These are phyloP conservation scores for Arabis alpina DNA, from an alignment of 345 rosid genomes.

Conservation along the genomic window DNA sequence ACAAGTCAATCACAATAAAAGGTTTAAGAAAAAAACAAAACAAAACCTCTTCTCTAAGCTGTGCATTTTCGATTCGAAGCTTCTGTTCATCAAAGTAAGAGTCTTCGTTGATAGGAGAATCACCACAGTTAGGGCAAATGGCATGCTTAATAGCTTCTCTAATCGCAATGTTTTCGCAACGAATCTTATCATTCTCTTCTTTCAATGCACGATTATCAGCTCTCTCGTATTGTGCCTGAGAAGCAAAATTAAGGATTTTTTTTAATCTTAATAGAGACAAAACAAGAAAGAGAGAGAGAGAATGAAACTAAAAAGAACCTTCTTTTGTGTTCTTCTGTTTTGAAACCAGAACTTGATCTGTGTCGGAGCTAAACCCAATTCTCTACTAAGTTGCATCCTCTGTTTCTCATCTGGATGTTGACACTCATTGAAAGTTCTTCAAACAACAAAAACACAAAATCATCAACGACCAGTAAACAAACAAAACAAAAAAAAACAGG, in stretches of 20 bases:
- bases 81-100: conserved; percentile 89
- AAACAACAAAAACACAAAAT: conserved; percentile 19
- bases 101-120: conserved; percentile 75
- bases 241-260: neutral
- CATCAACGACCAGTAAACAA: neutral
- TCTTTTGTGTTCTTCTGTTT: conserved; percentile 95
- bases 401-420: conserved; percentile 99
- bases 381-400: conserved; percentile 80
- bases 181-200: conserved; percentile 89
- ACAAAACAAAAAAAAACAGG: neutral
- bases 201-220: conserved; percentile 77
- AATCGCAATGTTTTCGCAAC: conserved; percentile 94
- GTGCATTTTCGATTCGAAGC: conserved; percentile 82
- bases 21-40: neutral
- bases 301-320: conserved; percentile 51
- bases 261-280: neutral
- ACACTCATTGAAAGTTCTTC: conserved; percentile 86
- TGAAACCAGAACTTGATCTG: conserved; percentile 99
- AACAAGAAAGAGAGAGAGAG: neutral
- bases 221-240: conserved; percentile 90
- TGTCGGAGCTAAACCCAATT: conserved; percentile 79
- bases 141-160: conserved; percentile 90
- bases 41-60: conserved; percentile 83
- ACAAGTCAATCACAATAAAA: conserved; percentile 1
- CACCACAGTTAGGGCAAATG: conserved; percentile 92